These are phyloP conservation scores for Penicillium verhagenii DNA, from an alignment of 495 filamentous ascomycete species.

Conservation along the genomic window DNA sequence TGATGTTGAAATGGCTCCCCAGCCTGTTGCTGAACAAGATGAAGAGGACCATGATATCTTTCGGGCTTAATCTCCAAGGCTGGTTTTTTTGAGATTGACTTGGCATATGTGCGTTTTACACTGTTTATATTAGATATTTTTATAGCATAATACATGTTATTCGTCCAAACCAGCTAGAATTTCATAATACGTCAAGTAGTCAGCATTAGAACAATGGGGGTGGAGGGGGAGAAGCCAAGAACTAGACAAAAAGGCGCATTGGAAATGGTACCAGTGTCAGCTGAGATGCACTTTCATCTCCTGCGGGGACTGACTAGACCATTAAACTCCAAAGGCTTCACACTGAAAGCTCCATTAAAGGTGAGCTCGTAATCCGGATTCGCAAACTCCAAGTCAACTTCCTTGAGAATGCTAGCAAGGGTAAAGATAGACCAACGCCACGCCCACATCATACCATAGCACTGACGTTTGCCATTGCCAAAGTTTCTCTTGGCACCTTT, in stretches of 20 bases:
- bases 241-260: neutral
- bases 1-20: neutral
- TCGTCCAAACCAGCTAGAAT: no score
- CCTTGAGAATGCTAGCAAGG: conserved; percentile 40
- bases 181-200: no score
- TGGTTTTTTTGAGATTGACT: no score
- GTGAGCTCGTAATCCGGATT: conserved; percentile 41
- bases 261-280: neutral
- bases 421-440: conserved; percentile 55
- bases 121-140: neutral
- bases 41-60: neutral
- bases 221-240: no score
- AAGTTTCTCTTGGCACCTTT: conserved; percentile 63
- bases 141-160: neutral
- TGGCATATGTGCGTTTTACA: neutral
- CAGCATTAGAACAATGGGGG: no score
- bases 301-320: conserved; percentile 40
- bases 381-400: conserved; percentile 44
- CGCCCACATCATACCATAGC: conserved; percentile 65
- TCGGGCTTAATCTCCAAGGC: neutral
- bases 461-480: conserved; percentile 68
- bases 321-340: conserved; percentile 35
- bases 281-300: neutral
- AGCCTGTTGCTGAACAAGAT: neutral
- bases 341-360: conserved; percentile 39